Evolutionary conservation across 2,329 filamentous ascomycete species (phyloP).

Genomic region (Fusarium austroafricanum): DNA sequence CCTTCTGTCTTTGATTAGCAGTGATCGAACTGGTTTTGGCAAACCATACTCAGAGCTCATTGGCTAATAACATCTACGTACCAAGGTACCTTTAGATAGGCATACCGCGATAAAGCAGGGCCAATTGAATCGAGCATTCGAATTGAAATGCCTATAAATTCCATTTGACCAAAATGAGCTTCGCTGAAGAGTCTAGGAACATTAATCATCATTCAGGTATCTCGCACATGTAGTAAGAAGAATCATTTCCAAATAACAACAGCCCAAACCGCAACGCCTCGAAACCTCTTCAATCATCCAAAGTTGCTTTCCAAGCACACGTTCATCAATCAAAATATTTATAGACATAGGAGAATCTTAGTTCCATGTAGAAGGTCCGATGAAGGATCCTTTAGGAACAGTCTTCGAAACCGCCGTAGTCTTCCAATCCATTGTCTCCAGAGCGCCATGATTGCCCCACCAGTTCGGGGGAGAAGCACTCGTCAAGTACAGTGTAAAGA

Average conservation of each 20-base stretch:
- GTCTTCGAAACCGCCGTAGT: slow-evolving; percentile 57
- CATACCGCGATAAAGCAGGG: not conserved
- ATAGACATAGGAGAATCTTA: slow-evolving; percentile 34
- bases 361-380: slow-evolving; percentile 64
- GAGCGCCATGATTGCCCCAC: slow-evolving; percentile 68
- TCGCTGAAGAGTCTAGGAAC: slow-evolving; percentile 20
- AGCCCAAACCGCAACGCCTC: slow-evolving; percentile 39
- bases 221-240: slow-evolving; percentile 31
- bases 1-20: not conserved
- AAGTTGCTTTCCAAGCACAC: slow-evolving; percentile 25
- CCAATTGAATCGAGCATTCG: not conserved
- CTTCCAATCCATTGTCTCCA: slow-evolving; percentile 60
- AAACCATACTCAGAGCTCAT: not conserved
- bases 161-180: not conserved
- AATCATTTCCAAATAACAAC: slow-evolving; percentile 30
- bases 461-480: slow-evolving; percentile 66
- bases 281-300: slow-evolving; percentile 15
- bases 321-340: slow-evolving; percentile 1
- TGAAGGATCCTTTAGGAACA: slow-evolving; percentile 58
- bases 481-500: slow-evolving; percentile 74
- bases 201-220: slow-evolving; percentile 47
- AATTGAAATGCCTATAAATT: not conserved
- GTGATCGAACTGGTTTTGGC: not conserved
- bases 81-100: not conserved
- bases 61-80: not conserved